phyloP scores from a whole-genome alignment of 2,329 filamentous ascomycete species.

The Albifimbria verrucaria region DNA sequence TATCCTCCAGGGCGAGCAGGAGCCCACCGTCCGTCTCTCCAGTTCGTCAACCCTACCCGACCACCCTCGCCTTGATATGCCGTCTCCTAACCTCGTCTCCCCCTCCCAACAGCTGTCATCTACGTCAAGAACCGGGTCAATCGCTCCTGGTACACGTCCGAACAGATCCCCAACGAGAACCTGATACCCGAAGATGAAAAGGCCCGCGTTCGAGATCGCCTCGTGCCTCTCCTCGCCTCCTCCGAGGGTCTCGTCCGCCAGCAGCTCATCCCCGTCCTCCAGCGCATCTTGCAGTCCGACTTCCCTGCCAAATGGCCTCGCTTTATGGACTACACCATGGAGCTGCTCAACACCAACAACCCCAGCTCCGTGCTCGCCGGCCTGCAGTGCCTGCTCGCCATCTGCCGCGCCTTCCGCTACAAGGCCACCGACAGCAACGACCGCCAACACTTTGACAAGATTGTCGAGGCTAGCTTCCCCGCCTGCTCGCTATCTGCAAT shows the following conservation, averaged over 20 bases:
- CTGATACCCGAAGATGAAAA: slow-evolving; percentile 89
- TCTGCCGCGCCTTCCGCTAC: slow-evolving; percentile 94
- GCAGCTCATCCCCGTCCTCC: slow-evolving; percentile 89
- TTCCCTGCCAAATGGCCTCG: slow-evolving; percentile 93
- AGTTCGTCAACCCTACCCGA: slow-evolving; percentile 56
- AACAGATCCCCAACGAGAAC: slow-evolving; percentile 69
- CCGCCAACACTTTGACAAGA: slow-evolving; percentile 86
- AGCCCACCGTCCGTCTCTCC: slow-evolving; percentile 78
- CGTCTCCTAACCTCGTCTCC: slow-evolving; percentile 17
- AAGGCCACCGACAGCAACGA: slow-evolving; percentile 74
- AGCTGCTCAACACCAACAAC: slow-evolving; percentile 83
- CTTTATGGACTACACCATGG: slow-evolving; percentile 89
- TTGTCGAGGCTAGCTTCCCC: slow-evolving; percentile 85
- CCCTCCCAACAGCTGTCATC: slow-evolving; percentile 67
- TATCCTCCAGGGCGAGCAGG: slow-evolving; percentile 85
- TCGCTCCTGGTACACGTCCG: slow-evolving; percentile 79
- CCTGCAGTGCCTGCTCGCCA: slow-evolving; percentile 87
- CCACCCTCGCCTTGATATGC: slow-evolving; percentile 14
- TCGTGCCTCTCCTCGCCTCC: slow-evolving; percentile 83
- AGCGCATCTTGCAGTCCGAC: slow-evolving; percentile 94
- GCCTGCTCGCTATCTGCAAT: slow-evolving; percentile 81
- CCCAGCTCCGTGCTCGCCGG: slow-evolving; percentile 86
- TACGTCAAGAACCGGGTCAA: slow-evolving; percentile 98
- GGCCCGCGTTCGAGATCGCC: slow-evolving; percentile 76
- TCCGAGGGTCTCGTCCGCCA: slow-evolving; percentile 80